Evolutionary conservation across 116 monocot species (phyloP).

Genomic region (Phalaenopsis hybrid): DNA sequence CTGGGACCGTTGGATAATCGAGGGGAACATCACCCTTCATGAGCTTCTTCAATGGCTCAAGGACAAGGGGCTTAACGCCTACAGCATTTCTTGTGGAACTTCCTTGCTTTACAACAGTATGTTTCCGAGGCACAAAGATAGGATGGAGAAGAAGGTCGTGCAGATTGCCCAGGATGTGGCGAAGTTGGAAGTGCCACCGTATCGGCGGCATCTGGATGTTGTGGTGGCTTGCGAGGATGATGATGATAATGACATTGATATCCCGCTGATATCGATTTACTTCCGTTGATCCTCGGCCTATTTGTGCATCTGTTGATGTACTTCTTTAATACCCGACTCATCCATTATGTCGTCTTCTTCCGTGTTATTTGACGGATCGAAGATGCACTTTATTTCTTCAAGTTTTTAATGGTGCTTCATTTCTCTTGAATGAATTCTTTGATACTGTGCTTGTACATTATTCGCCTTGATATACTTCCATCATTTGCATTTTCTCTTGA

Average conservation of each 20-base stretch:
- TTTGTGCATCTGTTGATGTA: neutral
- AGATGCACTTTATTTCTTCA: too few relatives aligned
- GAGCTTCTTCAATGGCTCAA: slow-evolving; percentile 14
- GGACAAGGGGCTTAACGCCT: slow-evolving; percentile 10
- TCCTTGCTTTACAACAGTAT: slow-evolving; percentile 11
- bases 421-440: too few relatives aligned
- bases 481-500: too few relatives aligned
- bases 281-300: neutral
- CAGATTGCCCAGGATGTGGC: slow-evolving; percentile 15
- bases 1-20: slow-evolving; percentile 9
- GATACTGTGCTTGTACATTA: too few relatives aligned
- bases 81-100: slow-evolving; percentile 9
- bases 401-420: too few relatives aligned
- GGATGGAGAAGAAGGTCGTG: slow-evolving; percentile 11
- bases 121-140: slow-evolving; percentile 12
- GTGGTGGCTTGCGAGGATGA: slow-evolving; percentile 14
- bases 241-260: slow-evolving; percentile 13
- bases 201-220: slow-evolving; percentile 13
- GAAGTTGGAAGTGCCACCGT: neutral
- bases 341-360: too few relatives aligned
- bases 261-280: slow-evolving; percentile 7
- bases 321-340: too few relatives aligned
- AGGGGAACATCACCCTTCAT: slow-evolving; percentile 7
- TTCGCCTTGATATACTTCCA: too few relatives aligned
- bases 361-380: too few relatives aligned